These are phyloP conservation scores for Hypoxylon sp. DNA, from an alignment of 2,329 filamentous ascomycete species.

Conservation along the genomic window DNA sequence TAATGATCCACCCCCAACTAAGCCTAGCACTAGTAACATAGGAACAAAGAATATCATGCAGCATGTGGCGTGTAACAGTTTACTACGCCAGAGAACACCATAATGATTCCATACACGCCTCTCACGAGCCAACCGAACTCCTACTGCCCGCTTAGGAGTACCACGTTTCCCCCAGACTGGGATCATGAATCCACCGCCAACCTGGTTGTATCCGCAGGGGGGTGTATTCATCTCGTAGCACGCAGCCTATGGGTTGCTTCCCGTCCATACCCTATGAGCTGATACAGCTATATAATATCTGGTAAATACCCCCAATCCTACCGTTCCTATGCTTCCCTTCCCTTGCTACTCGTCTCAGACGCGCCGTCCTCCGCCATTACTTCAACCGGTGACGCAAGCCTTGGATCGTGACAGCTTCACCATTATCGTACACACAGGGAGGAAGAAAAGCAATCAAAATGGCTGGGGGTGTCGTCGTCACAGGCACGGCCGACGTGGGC, in stretches of 20 bases:
- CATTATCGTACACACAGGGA: constrained; percentile 29
- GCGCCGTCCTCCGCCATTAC: constrained; percentile 39
- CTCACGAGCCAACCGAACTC: constrained; percentile 10
- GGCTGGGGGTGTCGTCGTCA: constrained; percentile 49
- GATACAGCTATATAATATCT: constrained; percentile 47
- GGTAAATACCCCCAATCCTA: constrained; percentile 36
- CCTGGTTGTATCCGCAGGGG: constrained; percentile 30
- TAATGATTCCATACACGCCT: constrained; percentile 9
- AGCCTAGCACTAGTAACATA: constrained; percentile 26
- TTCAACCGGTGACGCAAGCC: constrained; percentile 36
- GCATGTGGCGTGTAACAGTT: constrained; percentile 41
- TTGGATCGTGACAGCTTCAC: constrained; percentile 40
- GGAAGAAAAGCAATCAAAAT: constrained; percentile 44
- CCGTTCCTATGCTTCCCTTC: constrained; percentile 32
- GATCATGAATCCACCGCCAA: constrained; percentile 26
- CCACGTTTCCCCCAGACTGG: constrained; percentile 37
- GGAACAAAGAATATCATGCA: constrained; percentile 5
- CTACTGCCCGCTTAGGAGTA: constrained; percentile 11
- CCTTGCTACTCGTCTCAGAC: constrained; percentile 39
- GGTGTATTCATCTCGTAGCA: constrained; percentile 30
- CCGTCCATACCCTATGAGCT: constrained; percentile 26
- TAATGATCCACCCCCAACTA: constrained; percentile 34
- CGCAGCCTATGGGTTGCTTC: constrained; percentile 39
- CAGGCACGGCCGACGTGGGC: constrained; percentile 63
- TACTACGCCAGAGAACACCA: constrained; percentile 32